phyloP scores from a whole-genome alignment of 176 grass and related monocot species.

The Poa annua region DNA sequence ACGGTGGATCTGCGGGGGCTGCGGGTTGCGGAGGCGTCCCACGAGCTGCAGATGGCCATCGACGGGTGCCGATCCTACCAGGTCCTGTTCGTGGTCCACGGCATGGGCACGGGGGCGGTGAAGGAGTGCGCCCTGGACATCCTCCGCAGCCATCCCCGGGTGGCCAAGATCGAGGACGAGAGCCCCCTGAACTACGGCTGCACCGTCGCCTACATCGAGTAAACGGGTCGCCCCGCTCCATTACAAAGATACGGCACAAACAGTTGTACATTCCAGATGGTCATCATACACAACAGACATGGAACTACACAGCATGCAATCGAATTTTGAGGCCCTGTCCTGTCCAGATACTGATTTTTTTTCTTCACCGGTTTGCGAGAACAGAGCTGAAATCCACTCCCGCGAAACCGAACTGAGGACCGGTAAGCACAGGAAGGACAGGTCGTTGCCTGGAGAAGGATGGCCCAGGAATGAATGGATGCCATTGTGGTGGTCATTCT shows the following conservation, averaged over 20 bases:
- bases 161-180: conserved; percentile 69
- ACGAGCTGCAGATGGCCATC: conserved; percentile 58
- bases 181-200: conserved; percentile 72
- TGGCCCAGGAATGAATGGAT: conserved; percentile 20
- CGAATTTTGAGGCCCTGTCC: neutral
- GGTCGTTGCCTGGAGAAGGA: neutral
- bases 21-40: conserved; percentile 57
- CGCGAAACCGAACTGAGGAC: neutral
- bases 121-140: conserved; percentile 50
- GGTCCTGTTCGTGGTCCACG: conserved; percentile 67
- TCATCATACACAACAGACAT: neutral
- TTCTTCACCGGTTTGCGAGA: neutral
- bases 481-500: conserved; percentile 6
- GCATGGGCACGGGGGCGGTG: conserved; percentile 65
- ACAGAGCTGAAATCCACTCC: neutral
- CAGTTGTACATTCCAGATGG: neutral
- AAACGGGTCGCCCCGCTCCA: too few relatives aligned
- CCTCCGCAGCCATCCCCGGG: conserved; percentile 65
- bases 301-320: neutral
- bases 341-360: neutral
- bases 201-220: conserved; percentile 73
- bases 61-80: conserved; percentile 53
- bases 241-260: neutral
- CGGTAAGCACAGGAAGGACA: neutral
- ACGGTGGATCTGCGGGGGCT: conserved; percentile 64